Base-by-base conservation (phyloP, 805 yeast species). In the Zygosaccharomyces kombuchaensis region DNA sequence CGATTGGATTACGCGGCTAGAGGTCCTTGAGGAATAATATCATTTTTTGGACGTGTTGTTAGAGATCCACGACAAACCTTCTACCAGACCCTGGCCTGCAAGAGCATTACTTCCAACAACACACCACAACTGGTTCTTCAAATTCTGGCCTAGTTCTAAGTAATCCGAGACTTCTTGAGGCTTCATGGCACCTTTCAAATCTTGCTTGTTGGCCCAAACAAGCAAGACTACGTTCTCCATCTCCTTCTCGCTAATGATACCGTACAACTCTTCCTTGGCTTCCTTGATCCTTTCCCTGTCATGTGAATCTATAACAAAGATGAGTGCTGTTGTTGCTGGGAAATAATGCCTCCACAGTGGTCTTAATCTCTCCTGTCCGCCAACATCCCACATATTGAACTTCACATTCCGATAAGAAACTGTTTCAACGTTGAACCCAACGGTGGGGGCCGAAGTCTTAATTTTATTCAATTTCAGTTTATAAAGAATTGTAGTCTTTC, bases 331-430 rank as follows among this genome's bases (percentile, higher is more conserved):
- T 4, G 96, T 87, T 31, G 96, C 96, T 9, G 95, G 86, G 68
- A 85, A 88, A 69, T 90, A 90, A 63, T 90, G 96, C 67, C 96
- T 81, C 97, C 98, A 90, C 47, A 90, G 73, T 0, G 95, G 95
- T 62, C 96, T 79, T 56, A 89, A 78, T 66, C 95, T 75, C 59
- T 86, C 95, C 71, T 88, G 97, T 63, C 96, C 97, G 69, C 97
- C 97, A 50, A 93, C 93, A 67, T 87, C 95, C 95, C 95, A 87
- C 62, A 87, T 89, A 50, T 88, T 87, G 70, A 87, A 85, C 46
- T 85, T 81, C 47, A 86, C 82, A 65, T 85, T 85, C 63, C 82
- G 84, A 67, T 83, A 86, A 47, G 84, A 80, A 51, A 87, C 87
- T 3, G 91, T 84, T 66, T 87, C 96, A 40, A 87, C 93, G 67